These are phyloP conservation scores for Phyllosticta citribraziliensis DNA, from an alignment of 2,329 filamentous ascomycete genomes.

Conservation along the genomic window DNA sequence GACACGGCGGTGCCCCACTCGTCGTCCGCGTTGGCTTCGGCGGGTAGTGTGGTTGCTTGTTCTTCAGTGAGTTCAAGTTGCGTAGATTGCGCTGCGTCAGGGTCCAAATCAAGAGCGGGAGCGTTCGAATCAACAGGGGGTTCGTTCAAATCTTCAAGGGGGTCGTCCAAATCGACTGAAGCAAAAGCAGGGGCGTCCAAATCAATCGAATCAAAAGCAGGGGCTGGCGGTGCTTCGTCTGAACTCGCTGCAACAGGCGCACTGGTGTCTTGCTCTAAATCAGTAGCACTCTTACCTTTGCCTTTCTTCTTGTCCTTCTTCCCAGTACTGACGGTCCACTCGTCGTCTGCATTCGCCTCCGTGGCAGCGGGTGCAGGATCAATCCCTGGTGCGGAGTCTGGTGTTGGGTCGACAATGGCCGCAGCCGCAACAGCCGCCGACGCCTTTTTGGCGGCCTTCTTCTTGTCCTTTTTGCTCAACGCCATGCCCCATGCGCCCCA, in stretches of 20 bases:
- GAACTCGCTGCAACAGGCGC: not conserved
- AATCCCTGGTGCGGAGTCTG: conserved; percentile 19
- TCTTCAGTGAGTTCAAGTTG: conserved; percentile 1
- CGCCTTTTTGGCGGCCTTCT: conserved; percentile 26
- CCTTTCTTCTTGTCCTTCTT: conserved; percentile 12
- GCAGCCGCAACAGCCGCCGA: conserved; percentile 14
- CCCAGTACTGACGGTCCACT: not conserved
- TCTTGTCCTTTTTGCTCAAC: conserved; percentile 20
- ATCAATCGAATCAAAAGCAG: not conserved
- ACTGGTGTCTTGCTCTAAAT: not conserved
- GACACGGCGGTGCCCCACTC: conserved; percentile 11
- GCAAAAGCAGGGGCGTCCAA: not conserved
- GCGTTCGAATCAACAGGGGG: not conserved
- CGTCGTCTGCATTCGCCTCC: conserved; percentile 12
- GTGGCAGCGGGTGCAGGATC: not conserved
- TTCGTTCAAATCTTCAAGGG: not conserved
- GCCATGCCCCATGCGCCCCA: conserved; percentile 4
- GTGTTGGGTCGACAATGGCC: conserved; percentile 2
- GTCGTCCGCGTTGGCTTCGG: not conserved
- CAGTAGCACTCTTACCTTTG: conserved; percentile 2
- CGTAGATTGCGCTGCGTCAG: conserved; percentile 11
- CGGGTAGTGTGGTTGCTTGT: not conserved
- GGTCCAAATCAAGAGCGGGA: conserved; percentile 14
- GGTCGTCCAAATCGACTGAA: not conserved
- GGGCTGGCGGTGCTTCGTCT: not conserved